phyloP scores from a whole-genome alignment of 805 yeast genomes.

The Lachancea dasiensis region DNA sequence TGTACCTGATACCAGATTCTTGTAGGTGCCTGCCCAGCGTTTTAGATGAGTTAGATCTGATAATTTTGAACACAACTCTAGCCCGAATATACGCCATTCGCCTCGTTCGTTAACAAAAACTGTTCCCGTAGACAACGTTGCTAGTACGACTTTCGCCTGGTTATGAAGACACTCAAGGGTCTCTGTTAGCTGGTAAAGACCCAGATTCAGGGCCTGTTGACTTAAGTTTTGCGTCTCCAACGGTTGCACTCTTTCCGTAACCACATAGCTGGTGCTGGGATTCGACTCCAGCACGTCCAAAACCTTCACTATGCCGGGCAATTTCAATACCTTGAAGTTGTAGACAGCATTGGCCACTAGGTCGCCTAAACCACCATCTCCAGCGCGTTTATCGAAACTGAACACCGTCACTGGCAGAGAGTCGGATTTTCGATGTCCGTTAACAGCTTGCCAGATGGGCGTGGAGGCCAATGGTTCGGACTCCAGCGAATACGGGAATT shows the following conservation, averaged over 20 bases:
- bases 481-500: constrained; percentile 28
- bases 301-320: constrained; percentile 29
- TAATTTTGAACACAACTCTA: constrained; percentile 52
- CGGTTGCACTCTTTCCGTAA: constrained; percentile 26
- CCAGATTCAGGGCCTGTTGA: constrained; percentile 20
- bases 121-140: constrained; percentile 50
- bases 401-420: constrained; percentile 27
- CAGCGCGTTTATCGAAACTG: constrained; percentile 13
- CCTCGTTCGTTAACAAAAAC: constrained; percentile 64
- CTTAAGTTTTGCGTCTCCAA: constrained; percentile 17
- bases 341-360: constrained; percentile 23
- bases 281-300: constrained; percentile 27
- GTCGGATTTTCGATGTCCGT: constrained; percentile 26
- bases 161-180: constrained; percentile 24
- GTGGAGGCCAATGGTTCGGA: constrained; percentile 19
- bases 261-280: constrained; percentile 21
- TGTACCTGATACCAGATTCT: constrained; percentile 3
- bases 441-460: constrained; percentile 24
- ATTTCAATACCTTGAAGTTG: constrained; percentile 23
- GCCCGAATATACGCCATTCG: constrained; percentile 81
- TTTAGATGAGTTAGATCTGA: constrained; percentile 38
- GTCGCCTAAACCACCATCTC: constrained; percentile 14
- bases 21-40: neutral
- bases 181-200: constrained; percentile 22
- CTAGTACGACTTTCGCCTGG: constrained; percentile 46